Percentiles rank a stretch among this genome's conserved stretches.
phyloP scores from a whole-genome alignment of 805 yeast genomes.

The Wickerhamomyces hampshirensis region DNA sequence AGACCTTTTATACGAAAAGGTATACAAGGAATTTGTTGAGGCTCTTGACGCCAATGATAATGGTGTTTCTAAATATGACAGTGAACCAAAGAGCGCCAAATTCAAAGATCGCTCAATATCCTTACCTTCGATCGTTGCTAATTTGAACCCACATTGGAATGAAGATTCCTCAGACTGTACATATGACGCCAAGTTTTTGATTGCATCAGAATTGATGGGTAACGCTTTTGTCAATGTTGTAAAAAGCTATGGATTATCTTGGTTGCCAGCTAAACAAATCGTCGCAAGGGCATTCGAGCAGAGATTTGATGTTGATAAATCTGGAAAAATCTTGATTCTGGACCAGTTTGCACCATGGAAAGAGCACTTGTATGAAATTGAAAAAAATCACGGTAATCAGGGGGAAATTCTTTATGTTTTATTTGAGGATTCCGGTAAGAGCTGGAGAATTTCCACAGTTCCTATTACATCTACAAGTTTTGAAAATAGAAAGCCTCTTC shows the following conservation, averaged over 20 bases:
- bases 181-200: conserved; percentile 59
- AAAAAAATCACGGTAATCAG: conserved; percentile 49
- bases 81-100: conserved; percentile 44
- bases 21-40: conserved; percentile 86
- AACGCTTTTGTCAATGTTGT: conserved; percentile 64
- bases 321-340: conserved; percentile 72
- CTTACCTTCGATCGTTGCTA: conserved; percentile 71
- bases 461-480: conserved; percentile 76
- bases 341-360: conserved; percentile 92
- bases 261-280: conserved; percentile 84
- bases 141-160: conserved; percentile 85
- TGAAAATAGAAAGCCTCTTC: conserved; percentile 80
- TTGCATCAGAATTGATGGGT: conserved; percentile 84
- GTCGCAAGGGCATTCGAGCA: conserved; percentile 65
- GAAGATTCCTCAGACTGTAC: conserved; percentile 59
- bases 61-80: conserved; percentile 72
- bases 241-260: conserved; percentile 69
- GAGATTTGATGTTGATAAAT: conserved; percentile 54
- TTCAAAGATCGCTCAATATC: conserved; percentile 73
- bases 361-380: conserved; percentile 78
- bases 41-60: conserved; percentile 95
- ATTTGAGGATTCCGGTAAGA: conserved; percentile 65
- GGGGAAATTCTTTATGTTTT: conserved; percentile 70
- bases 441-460: conserved; percentile 90
- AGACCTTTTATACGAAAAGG: conserved; percentile 62